phyloP scores from a whole-genome alignment of 2,329 filamentous ascomycete genomes.

The Periglandula ipomoeae region DNA sequence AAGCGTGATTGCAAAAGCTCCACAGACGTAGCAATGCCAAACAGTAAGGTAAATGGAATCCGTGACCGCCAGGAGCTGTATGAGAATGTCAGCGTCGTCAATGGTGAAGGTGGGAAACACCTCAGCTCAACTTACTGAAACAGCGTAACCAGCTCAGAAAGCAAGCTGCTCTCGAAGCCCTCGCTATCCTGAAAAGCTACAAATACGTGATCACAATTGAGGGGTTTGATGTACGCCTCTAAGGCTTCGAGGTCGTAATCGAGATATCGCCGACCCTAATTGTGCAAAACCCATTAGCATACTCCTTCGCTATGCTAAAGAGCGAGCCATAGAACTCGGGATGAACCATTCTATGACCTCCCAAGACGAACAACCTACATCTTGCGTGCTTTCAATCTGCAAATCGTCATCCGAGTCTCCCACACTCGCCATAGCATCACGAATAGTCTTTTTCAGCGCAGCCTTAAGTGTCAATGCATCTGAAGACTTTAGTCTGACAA shows the following conservation, averaged over 20 bases:
- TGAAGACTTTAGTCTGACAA: conserved; percentile 59
- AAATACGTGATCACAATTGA: conserved; percentile 50
- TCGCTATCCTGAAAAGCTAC: conserved; percentile 75
- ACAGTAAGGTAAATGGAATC: conserved; percentile 67
- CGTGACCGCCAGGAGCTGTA: conserved; percentile 58
- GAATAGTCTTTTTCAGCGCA: conserved; percentile 63
- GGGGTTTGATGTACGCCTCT: conserved; percentile 46
- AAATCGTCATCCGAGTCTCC: conserved; percentile 49
- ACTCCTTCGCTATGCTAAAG: neutral
- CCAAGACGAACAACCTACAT: conserved; percentile 28
- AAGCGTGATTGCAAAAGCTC: conserved; percentile 70
- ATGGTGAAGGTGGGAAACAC: neutral
- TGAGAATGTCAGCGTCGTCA: neutral
- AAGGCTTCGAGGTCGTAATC: conserved; percentile 73
- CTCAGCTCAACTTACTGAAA: conserved; percentile 44
- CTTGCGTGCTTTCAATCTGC: conserved; percentile 33
- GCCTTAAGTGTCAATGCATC: conserved; percentile 69
- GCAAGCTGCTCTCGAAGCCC: conserved; percentile 63
- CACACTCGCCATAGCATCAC: conserved; percentile 44
- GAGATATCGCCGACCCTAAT: conserved; percentile 54
- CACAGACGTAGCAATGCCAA: conserved; percentile 74
- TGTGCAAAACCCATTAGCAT: neutral
- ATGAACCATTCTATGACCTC: too few species aligned
- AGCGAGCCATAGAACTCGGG: neutral
- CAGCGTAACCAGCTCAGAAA: conserved; percentile 62